phyloP scores from a whole-genome alignment of 306 rosid genomes.

The Heteromeles arbutifolia region DNA sequence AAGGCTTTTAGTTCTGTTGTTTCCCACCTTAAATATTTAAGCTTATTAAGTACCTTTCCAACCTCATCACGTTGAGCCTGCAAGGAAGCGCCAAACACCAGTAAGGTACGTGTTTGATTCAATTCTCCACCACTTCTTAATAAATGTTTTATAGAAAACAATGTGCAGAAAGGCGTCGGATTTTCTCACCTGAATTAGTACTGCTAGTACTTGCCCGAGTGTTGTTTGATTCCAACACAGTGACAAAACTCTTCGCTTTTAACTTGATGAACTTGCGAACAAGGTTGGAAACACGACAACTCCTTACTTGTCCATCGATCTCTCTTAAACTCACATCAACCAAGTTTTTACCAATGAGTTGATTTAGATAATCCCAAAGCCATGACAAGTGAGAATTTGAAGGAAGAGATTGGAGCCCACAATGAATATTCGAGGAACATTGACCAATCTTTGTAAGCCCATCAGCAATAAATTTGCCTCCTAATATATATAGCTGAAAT shows the following conservation, averaged over 20 bases:
- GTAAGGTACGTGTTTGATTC: background rate
- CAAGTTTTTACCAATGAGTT: background rate
- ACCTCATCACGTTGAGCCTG: background rate
- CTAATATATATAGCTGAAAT: too few relatives aligned
- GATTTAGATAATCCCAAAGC: background rate
- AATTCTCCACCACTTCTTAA: background rate
- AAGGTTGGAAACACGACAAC: background rate
- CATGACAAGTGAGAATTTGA: too few relatives aligned
- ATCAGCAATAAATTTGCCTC: too few relatives aligned
- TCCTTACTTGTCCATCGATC: constrained; percentile 1
- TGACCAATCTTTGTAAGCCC: too few relatives aligned
- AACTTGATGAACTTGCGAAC: constrained; percentile 1
- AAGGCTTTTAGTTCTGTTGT: background rate
- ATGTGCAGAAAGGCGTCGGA: constrained; percentile 1
- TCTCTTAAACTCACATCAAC: background rate
- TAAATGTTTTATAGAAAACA: background rate
- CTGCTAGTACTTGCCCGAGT: too few relatives aligned
- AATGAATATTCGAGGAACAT: too few relatives aligned
- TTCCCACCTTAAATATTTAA: background rate
- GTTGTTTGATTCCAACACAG: background rate
- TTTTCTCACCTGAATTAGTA: background rate
- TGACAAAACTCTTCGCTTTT: background rate
- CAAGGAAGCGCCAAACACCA: background rate
- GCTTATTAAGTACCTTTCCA: background rate
- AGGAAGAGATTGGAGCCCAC: too few relatives aligned